Conservation (phyloP, 2,329 filamentous ascomycete species). For the Anthostomella pinea region DNA sequence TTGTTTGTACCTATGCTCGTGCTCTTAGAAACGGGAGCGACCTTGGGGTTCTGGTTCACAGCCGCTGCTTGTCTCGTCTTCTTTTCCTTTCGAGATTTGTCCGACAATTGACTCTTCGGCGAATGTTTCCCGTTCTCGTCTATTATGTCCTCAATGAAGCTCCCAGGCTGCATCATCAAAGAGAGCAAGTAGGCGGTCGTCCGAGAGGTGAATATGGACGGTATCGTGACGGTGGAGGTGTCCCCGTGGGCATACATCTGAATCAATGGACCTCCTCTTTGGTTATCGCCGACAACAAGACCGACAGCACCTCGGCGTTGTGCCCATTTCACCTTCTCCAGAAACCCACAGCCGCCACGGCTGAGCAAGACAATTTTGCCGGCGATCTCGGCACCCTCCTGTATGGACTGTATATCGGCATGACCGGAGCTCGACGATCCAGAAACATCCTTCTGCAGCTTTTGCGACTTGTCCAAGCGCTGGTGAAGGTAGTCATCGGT, state of each 20-base stretch:
- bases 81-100: slow-evolving; percentile 37
- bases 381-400: slow-evolving; percentile 87
- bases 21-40: slow-evolving; percentile 25
- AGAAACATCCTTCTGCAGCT: slow-evolving; percentile 34
- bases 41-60: slow-evolving; percentile 25
- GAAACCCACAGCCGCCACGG: slow-evolving; percentile 89
- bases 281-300: slow-evolving; percentile 91
- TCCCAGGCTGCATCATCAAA: slow-evolving; percentile 73
- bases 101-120: slow-evolving; percentile 51
- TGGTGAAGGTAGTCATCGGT: slow-evolving; percentile 83
- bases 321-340: slow-evolving; percentile 97
- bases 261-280: slow-evolving; percentile 81
- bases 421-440: slow-evolving; percentile 49
- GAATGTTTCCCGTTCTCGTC: slow-evolving; percentile 58
- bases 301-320: slow-evolving; percentile 86
- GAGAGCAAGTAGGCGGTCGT: slow-evolving; percentile 92
- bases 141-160: slow-evolving; percentile 57
- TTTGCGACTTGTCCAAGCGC: slow-evolving; percentile 30
- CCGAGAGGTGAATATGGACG: slow-evolving; percentile 89
- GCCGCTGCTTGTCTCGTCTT: slow-evolving; percentile 33
- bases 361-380: slow-evolving; percentile 91
- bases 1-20: slow-evolving; percentile 22
- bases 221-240: slow-evolving; percentile 91
- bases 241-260: slow-evolving; percentile 99
- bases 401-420: slow-evolving; percentile 86